Base-by-base conservation (phyloP, 2,329 filamentous ascomycete genomes). In the Talaromyces sp. region DNA sequence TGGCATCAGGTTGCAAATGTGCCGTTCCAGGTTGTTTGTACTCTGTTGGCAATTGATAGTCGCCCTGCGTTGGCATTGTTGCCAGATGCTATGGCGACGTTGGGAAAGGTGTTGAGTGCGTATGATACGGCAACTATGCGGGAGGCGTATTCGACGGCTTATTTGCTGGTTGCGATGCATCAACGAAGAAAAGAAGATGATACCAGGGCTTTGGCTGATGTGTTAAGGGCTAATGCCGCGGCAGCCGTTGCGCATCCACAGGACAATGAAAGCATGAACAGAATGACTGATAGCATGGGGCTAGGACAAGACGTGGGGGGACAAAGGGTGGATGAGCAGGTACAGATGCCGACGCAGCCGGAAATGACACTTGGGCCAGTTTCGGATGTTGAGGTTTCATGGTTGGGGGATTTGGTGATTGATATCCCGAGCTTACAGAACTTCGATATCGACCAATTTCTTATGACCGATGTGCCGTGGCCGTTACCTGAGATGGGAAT, bases 1-100 rank as follows among this genome's bases (percentile, higher is more conserved):
- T 86, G 82, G 82, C 83, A 85, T 58, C 82, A 85, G 52, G 77
- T 82, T 41, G 81, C 80, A 24, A 84, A 85, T 44, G 79, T 85
- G 0, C 82, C 82, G 0, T 85, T 85, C 55, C 82, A 85, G 48
- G 76, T 82, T 0, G 74, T 85, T 27, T 84, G 82, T 53, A 73
- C 82, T 0, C 67, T 84, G 4, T 70, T 85, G 1, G 80, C 80
- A 0, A 81, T 85, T 44, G 82, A 85, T 46, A 82, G 73, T 0
- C 72, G 73, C 0, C 71, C 80, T 0, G 79, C 79, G 0, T 68
- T 83, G 0, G 69, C 71, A 0, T 70, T 80, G 51, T 72, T 85
- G 4, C 69, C 70, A 2, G 77, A 81, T 19, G 82, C 81, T 0
- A 80, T 85, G 77, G 70, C 68, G 49, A 77, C 75, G 2, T 66